Percentiles rank a stretch among this genome's conserved stretches.
Evolutionary conservation across 2,329 filamentous ascomycete species (phyloP).

Genomic region (Bertia moriformis): DNA sequence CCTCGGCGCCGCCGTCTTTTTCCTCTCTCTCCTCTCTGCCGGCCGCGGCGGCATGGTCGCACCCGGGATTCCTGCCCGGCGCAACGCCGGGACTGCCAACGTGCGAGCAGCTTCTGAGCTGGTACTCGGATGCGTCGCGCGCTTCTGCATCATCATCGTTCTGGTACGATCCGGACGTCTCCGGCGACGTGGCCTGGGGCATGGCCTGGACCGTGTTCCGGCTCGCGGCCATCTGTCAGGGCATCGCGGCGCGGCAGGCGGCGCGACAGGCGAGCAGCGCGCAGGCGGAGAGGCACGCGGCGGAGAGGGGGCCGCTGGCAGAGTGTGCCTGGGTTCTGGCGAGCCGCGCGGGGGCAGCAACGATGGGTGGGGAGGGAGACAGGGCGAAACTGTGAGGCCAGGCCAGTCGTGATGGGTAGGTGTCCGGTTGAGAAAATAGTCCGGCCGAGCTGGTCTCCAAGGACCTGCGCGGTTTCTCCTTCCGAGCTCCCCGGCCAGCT

Average conservation of each 20-base stretch:
- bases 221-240: slow-evolving; percentile 56
- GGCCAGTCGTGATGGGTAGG: slow-evolving; percentile 14
- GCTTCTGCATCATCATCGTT: too few species aligned
- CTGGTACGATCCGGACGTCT: slow-evolving; percentile 47
- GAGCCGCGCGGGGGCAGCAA: slow-evolving; percentile 20
- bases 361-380: slow-evolving; percentile 22
- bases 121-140: slow-evolving; percentile 56
- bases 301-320: slow-evolving; percentile 56
- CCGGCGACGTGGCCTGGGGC: slow-evolving; percentile 46
- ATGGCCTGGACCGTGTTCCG: slow-evolving; percentile 48
- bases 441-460: too few species aligned
- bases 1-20: slow-evolving; percentile 9
- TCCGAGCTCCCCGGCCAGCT: too few species aligned
- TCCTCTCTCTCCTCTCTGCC: slow-evolving; percentile 11
- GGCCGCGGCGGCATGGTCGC: slow-evolving; percentile 12
- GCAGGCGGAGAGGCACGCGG: slow-evolving; percentile 59
- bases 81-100: slow-evolving; percentile 52
- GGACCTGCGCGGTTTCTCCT: too few species aligned
- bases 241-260: slow-evolving; percentile 80
- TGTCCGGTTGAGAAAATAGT: slow-evolving; percentile 11
- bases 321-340: slow-evolving; percentile 67
- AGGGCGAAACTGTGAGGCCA: slow-evolving; percentile 7
- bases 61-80: slow-evolving; percentile 43
- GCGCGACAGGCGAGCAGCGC: slow-evolving; percentile 77
- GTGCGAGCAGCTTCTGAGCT: slow-evolving; percentile 40